Evolutionary conservation across 768 basidiomycete genomes (phyloP).

Genomic region (Phanerodontia chrysosporium): DNA sequence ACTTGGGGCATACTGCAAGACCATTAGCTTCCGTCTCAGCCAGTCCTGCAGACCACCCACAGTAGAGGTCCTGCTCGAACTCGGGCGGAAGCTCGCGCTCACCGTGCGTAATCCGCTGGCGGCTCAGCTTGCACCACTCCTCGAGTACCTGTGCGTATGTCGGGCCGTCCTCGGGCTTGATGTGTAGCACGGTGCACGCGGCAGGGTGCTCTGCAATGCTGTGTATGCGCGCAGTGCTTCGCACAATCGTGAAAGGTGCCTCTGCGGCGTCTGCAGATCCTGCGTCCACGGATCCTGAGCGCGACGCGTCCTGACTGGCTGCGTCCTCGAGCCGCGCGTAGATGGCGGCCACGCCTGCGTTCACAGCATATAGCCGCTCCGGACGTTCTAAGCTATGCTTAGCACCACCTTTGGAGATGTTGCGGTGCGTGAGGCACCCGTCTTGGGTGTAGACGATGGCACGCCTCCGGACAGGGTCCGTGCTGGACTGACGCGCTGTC

Average conservation of each 20-base stretch:
- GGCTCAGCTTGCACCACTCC: conserved; percentile 54
- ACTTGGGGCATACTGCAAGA: conserved; percentile 68
- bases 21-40: background rate
- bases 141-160: conserved; percentile 57
- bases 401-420: conserved; percentile 70
- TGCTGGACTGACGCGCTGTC: no score
- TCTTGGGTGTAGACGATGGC: conserved; percentile 52
- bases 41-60: conserved; percentile 37
- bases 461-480: background rate
- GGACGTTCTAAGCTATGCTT: conserved; percentile 84
- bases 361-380: conserved; percentile 81
- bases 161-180: conserved; percentile 25
- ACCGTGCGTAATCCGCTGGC: conserved; percentile 52
- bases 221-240: conserved; percentile 44
- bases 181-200: conserved; percentile 63
- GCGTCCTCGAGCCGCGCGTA: conserved; percentile 61
- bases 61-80: conserved; percentile 77
- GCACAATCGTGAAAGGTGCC: conserved; percentile 40
- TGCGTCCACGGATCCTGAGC: background rate
- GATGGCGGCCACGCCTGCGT: conserved; percentile 76
- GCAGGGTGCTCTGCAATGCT: conserved; percentile 57
- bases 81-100: conserved; percentile 73
- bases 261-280: background rate
- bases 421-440: conserved; percentile 68
- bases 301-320: background rate